Percentiles rank a stretch among this genome's conserved stretches.
Conservation (phyloP, 2,329 filamentous ascomycete species). For the Plenodomus tracheiphilus region DNA sequence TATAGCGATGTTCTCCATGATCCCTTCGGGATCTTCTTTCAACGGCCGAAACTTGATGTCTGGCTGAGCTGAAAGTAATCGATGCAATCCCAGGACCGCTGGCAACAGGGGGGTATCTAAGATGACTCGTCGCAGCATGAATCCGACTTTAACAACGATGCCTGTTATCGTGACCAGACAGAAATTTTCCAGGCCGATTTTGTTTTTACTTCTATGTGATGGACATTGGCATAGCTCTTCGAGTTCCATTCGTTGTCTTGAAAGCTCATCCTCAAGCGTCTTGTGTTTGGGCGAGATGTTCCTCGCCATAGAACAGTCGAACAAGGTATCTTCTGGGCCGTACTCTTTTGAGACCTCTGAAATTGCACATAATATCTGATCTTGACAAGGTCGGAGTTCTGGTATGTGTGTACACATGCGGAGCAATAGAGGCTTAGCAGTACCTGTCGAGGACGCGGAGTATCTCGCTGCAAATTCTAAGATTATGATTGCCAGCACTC, state of each 20-base stretch:
- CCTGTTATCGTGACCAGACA: neutral
- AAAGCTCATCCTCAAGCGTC: no score
- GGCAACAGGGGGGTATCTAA: constrained; percentile 1
- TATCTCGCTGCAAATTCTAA: neutral
- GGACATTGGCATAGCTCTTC: neutral
- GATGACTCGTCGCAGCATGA: neutral
- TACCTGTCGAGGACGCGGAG: neutral
- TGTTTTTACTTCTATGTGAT: neutral
- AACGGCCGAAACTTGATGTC: no score
- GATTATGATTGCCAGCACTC: neutral
- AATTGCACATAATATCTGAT: neutral
- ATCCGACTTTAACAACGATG: neutral
- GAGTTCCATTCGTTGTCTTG: neutral
- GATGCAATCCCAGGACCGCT: neutral
- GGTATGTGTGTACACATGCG: neutral
- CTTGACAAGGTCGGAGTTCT: neutral
- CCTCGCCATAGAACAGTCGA: no score
- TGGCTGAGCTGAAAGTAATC: no score
- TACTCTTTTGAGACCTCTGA: neutral
- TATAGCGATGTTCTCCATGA: neutral
- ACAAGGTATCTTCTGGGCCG: no score
- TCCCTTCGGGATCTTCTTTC: neutral
- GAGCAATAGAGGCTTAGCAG: neutral
- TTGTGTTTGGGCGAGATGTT: no score
- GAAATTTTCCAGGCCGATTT: neutral